Evolutionary conservation across 2,329 filamentous ascomycete genomes (phyloP), one percentile per base, ranked within the genome.

Genomic region (Corinectria fuckeliana): DNA sequence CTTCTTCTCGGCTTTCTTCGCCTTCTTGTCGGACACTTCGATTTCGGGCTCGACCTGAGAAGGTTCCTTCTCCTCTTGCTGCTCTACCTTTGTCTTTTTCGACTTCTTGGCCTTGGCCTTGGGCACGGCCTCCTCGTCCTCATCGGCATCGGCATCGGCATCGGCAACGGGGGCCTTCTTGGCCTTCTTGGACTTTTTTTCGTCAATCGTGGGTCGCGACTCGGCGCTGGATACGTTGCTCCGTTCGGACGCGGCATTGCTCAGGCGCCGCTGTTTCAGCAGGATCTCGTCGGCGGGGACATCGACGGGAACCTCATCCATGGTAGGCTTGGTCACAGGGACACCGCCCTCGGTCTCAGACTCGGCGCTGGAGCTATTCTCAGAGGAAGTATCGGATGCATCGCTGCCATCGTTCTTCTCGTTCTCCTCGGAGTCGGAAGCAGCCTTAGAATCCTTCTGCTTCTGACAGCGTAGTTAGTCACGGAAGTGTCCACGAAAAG

Each of bases 1-100:
- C 67, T 74, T 77, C 66, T 75, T 78, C 59, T 74, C 71, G 9
- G 73, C 67, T 66, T 74, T 76, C 57, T 65, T 66, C 32, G 16
- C 48, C 41, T 63, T 70, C 64, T 42, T 45, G 5, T 60, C 41
- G 6, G 62, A 26, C 13, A 58, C 44, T 18, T 68, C 58, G 8
- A 41, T 21, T 38, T 69, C 65, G 3, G 55, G 11, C 7, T 60
- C 55, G 14, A 49, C 51, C 25, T 61, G 42, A 14, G 44, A 21
- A 9, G 38, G 9, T 18, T 54, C 48, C 42, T 57, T 48, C 11
- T 23, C 57, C 32, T 65, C 71, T 65, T 70, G 67, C 59, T 65
- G 54, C 9, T 61, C 60, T 21, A 48, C 16, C 18, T 61, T 49
- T 39, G 51, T 52, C 20, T 59, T 55, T 6, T 60, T 52, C 13